These are phyloP conservation scores for Camellia granthamiana DNA, from an alignment of 148 eudicot genomes.

Conservation along the genomic window DNA sequence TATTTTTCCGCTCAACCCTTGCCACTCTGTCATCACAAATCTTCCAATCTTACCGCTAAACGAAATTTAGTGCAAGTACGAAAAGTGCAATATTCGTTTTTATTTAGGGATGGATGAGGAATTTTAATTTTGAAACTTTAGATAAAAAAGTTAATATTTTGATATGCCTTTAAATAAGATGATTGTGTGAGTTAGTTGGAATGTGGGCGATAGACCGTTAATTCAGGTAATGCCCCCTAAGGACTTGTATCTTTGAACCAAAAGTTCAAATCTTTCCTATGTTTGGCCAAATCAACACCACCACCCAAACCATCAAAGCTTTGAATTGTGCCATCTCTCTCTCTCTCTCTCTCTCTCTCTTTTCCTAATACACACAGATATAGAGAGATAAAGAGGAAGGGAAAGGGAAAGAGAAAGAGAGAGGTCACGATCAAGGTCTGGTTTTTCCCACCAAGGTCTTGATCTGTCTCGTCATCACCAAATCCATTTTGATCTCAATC, in stretches of 20 bases:
- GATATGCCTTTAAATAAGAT: too few relatives aligned
- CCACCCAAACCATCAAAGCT: constrained; percentile 18
- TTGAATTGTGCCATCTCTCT: constrained; percentile 13
- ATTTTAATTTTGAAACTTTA: too few relatives aligned
- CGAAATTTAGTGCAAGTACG: too few relatives aligned
- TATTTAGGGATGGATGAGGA: too few relatives aligned
- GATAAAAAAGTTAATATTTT: too few relatives aligned
- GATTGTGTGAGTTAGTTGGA: neutral
- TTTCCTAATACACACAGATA: constrained; percentile 4
- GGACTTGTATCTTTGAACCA: constrained; percentile 4
- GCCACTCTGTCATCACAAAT: too few relatives aligned
- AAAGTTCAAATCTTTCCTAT: neutral
- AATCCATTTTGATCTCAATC: constrained; percentile 3
- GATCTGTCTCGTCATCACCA: constrained; percentile 26
- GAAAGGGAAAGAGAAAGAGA: constrained; percentile 9
- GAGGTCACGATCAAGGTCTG: constrained; percentile 38
- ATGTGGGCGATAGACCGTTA: constrained; percentile 32
- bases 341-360: constrained; percentile 1
- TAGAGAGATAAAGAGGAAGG: constrained; percentile 6
- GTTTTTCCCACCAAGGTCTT: constrained; percentile 28
- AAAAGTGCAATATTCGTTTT: too few relatives aligned
- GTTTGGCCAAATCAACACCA: constrained; percentile 13
- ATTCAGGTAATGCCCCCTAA: constrained; percentile 22
- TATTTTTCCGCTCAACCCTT: too few relatives aligned
- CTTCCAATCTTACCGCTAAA: too few relatives aligned